Percentiles rank a stretch among this genome's conserved stretches.
phyloP scores from a whole-genome alignment of 805 yeast genomes.

The Yamadazyma phyllophila region DNA sequence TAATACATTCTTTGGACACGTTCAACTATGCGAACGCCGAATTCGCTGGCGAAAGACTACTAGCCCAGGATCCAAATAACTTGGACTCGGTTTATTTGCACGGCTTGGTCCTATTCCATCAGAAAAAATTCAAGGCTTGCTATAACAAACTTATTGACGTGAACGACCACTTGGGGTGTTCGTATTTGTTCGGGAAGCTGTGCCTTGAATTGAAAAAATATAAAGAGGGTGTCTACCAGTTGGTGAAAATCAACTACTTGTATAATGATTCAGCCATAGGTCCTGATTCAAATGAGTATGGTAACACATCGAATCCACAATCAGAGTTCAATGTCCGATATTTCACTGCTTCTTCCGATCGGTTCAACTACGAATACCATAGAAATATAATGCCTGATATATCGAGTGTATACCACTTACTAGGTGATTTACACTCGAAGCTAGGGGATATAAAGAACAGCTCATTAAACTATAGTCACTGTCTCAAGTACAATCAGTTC shows the following conservation, averaged over 20 bases:
- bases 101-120: slow-evolving; percentile 62
- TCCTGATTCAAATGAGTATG: background rate
- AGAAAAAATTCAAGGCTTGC: slow-evolving; percentile 60
- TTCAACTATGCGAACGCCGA: slow-evolving; percentile 74
- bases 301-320: background rate
- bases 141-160: slow-evolving; percentile 39
- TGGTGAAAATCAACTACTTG: slow-evolving; percentile 28
- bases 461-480: slow-evolving; percentile 62
- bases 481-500: slow-evolving; percentile 72
- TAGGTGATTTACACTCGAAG: slow-evolving; percentile 65
- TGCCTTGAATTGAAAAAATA: slow-evolving; percentile 54
- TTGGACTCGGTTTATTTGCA: slow-evolving; percentile 66
- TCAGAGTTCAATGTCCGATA: slow-evolving; percentile 5
- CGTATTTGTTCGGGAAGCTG: slow-evolving; percentile 69
- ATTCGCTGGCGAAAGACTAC: slow-evolving; percentile 78
- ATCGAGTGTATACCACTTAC: slow-evolving; percentile 63
- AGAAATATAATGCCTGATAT: slow-evolving; percentile 55
- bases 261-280: slow-evolving; percentile 23
- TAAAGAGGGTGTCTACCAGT: slow-evolving; percentile 58
- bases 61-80: slow-evolving; percentile 58
- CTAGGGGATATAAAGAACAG: slow-evolving; percentile 64
- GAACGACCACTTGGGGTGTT: slow-evolving; percentile 64
- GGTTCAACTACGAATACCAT: slow-evolving; percentile 37
- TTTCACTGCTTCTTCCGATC: slow-evolving; percentile 21
- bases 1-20: slow-evolving; percentile 70